phyloP scores from a whole-genome alignment of 179 eudicot genomes.

The Silene vulgaris region DNA sequence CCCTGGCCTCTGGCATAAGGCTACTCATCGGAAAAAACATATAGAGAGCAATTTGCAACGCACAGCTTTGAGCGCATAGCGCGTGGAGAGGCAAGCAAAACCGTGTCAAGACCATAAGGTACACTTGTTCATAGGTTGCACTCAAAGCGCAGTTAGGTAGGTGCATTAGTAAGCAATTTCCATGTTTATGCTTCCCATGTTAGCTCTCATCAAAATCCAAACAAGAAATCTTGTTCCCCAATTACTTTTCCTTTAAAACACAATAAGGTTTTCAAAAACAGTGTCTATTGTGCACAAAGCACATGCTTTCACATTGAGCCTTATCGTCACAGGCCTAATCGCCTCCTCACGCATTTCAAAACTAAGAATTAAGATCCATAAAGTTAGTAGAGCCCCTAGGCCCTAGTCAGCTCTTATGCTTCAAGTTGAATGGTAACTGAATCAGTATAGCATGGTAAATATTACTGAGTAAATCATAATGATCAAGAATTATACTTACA shows the following conservation, averaged over 20 bases:
- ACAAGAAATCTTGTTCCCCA: not conserved
- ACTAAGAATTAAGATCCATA: not conserved
- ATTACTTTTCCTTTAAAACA: not conserved
- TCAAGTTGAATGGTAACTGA: not conserved
- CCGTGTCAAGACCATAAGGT: too few species aligned
- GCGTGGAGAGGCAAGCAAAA: too few species aligned
- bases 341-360: not conserved
- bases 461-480: not conserved
- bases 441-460: not conserved
- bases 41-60: too few species aligned
- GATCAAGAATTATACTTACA: slow-evolving; percentile 21
- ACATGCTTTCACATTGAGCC: too few species aligned
- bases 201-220: not conserved
- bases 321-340: not conserved
- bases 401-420: too few species aligned
- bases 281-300: too few species aligned
- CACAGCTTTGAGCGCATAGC: too few species aligned
- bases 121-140: not conserved
- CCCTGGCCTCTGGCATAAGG: too few species aligned
- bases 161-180: not conserved
- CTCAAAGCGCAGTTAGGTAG: too few species aligned
- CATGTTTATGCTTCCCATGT: not conserved
- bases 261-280: too few species aligned
- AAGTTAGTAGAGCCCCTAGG: too few species aligned
- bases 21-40: too few species aligned